A percentile compares a stretch with the other conserved stretches of the same genome.
Evolutionary conservation across 257 asterid genomes (phyloP).

Genomic region (Rhazya stricta): DNA sequence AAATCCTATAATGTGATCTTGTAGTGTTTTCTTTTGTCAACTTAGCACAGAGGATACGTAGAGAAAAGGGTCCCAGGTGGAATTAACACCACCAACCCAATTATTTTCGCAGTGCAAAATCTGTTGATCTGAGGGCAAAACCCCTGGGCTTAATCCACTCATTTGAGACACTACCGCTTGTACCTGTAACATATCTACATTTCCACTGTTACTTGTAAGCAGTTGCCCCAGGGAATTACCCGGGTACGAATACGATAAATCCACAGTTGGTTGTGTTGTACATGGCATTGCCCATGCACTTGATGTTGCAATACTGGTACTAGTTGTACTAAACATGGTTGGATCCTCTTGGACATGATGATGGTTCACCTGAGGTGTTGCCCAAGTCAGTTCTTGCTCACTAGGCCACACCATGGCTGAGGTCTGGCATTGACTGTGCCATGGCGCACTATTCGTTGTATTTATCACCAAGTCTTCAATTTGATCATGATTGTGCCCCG

Average conservation of each 20-base stretch:
- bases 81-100: constrained; percentile 38
- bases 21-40: neutral
- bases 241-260: constrained; percentile 26
- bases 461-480: neutral
- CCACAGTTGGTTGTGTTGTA: constrained; percentile 20
- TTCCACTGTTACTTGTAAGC: constrained; percentile 22
- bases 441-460: constrained; percentile 1
- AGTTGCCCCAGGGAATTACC: constrained; percentile 40
- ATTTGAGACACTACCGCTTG: constrained; percentile 12
- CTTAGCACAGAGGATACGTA: constrained; percentile 47
- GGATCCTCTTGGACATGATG: constrained; percentile 18
- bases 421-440: neutral
- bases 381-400: constrained; percentile 25
- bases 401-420: constrained; percentile 22
- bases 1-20: neutral
- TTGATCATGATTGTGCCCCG: constrained; percentile 1
- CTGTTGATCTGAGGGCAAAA: constrained; percentile 38
- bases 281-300: constrained; percentile 32
- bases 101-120: constrained; percentile 37
- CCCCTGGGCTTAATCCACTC: constrained; percentile 28
- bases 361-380: constrained; percentile 23
- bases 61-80: constrained; percentile 60
- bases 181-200: constrained; percentile 30
- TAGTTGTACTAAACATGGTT: constrained; percentile 9
- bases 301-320: constrained; percentile 14